Base-by-base conservation (phyloP, 345 rosid genomes). In the Syzygium grande region DNA sequence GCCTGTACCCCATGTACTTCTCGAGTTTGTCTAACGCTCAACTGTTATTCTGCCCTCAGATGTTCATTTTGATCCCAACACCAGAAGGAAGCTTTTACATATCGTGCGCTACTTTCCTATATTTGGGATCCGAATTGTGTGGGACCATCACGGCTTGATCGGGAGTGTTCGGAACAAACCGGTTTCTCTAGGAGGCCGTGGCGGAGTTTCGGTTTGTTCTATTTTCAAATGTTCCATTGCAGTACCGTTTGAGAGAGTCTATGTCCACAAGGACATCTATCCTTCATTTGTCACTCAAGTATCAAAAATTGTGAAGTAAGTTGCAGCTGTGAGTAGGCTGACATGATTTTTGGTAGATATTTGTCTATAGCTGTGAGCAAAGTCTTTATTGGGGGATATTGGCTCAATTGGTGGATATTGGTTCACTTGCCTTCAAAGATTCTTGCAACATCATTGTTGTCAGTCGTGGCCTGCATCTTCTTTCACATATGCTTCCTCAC, bases 211-310 rank as follows among this genome's bases (percentile, higher is more conserved):
- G 11, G 52, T 51, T 2, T 51, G 52, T 10, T 51, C 12, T 51
- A 51, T 51, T 51, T 51, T 51, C 14, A 51, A 51, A 51, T 51
- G 52, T 51, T 51, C 52, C 11, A 51, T 11, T 51, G 52, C 52
- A 51, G 52, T 51, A 51, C 52, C 12, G 52, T 51, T 51, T 51
- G 52, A 51, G 92, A 95, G 99, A 90, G 96, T 96, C 91, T 96
- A 98, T 92, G 99, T 96, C 88, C 99, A 95, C 88, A 93, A 85
- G 90, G 96, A 96, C 89, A 89, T 96, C 73, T 94, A 94, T 92
- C 86, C 97, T 88, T 92, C 96, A 88, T 98, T 98, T 92, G 92
- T 95, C 88, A 93, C 88, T 92, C 93, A 96, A 94, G 94, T 98
- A 79, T 53, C 96, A 52, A 94, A 93, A 86, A 95, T 98, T 84